phyloP scores from a whole-genome alignment of 345 rosid genomes.

The Isatis tinctoria region DNA sequence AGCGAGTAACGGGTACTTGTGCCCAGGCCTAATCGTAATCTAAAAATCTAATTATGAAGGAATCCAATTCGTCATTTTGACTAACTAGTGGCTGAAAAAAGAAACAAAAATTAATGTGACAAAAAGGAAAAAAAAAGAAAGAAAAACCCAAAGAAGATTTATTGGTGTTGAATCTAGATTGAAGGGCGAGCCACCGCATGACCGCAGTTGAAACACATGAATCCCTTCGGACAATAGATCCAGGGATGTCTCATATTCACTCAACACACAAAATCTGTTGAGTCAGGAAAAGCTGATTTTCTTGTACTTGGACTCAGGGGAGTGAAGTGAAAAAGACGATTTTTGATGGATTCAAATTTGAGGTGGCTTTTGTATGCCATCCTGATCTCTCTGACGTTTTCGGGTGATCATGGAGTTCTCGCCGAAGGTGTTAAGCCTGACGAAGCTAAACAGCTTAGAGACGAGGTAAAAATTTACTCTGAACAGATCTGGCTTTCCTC shows the following conservation, averaged over 20 bases:
- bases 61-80: not conserved
- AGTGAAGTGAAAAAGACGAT: not conserved
- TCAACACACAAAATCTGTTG: not conserved
- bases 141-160: not conserved
- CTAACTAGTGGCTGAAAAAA: not conserved
- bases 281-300: not conserved
- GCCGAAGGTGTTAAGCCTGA: conserved; percentile 67
- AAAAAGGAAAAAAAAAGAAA: not conserved
- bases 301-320: not conserved
- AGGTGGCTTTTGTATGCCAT: conserved; percentile 29
- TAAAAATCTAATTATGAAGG: not conserved
- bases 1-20: too few species aligned
- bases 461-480: conserved; percentile 50
- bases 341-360: conserved; percentile 14
- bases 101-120: not conserved
- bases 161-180: not conserved
- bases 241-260: conserved; percentile 13
- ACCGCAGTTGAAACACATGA: conserved; percentile 14
- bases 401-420: conserved; percentile 21
- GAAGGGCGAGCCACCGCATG: conserved; percentile 23
- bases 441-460: conserved; percentile 82
- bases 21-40: not conserved
- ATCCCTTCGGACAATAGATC: conserved; percentile 24
- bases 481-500: not conserved
- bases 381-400: conserved; percentile 29